phyloP scores from a whole-genome alignment of 2,329 filamentous ascomycete species.

The Stenocarpella maydis region DNA sequence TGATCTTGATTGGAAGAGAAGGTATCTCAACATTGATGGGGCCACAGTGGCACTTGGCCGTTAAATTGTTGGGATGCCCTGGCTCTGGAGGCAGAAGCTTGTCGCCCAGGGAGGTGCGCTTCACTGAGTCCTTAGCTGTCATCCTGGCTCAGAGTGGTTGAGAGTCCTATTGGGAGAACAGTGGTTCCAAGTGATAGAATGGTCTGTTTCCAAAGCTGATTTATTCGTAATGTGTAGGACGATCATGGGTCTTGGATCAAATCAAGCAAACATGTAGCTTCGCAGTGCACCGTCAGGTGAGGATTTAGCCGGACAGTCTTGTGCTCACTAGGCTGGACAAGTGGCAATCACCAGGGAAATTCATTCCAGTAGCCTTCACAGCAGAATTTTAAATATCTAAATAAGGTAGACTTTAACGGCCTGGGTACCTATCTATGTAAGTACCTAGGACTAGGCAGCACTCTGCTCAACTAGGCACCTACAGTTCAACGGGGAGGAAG shows the following conservation, averaged over 20 bases:
- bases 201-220: not conserved
- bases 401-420: too few relatives aligned
- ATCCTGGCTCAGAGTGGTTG: not conserved
- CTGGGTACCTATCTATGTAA: too few relatives aligned
- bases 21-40: conserved; percentile 32
- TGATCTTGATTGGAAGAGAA: conserved; percentile 14
- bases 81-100: conserved; percentile 17
- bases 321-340: too few relatives aligned
- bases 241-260: not conserved
- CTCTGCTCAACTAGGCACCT: too few relatives aligned
- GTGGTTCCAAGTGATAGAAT: not conserved
- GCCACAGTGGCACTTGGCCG: conserved; percentile 30
- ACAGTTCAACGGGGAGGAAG: too few relatives aligned
- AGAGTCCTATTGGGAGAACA: too few relatives aligned
- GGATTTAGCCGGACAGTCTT: not conserved
- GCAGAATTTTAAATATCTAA: too few relatives aligned
- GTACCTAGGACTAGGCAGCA: too few relatives aligned
- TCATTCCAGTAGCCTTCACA: not conserved
- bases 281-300: not conserved
- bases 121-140: not conserved
- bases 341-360: too few relatives aligned
- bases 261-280: too few relatives aligned
- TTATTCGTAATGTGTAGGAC: not conserved
- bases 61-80: conserved; percentile 13
- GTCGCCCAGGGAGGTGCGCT: not conserved